phyloP scores from a whole-genome alignment of 2,329 filamentous ascomycete species.

The Sporothrix inflata region DNA sequence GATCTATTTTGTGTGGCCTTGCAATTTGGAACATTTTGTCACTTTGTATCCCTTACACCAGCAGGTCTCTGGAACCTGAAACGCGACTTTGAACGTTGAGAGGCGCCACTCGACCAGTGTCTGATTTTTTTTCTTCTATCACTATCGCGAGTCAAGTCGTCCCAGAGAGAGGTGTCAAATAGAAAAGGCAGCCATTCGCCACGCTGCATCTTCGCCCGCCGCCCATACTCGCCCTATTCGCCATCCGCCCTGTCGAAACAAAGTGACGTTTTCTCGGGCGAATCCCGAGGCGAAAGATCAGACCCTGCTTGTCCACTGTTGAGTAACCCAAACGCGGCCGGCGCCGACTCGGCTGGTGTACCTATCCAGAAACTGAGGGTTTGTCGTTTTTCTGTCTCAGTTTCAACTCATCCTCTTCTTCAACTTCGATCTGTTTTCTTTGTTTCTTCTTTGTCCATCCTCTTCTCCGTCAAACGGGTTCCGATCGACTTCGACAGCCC shows the following conservation, averaged over 20 bases:
- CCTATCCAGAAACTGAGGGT: background rate
- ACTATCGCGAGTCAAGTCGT: background rate
- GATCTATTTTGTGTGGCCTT: background rate
- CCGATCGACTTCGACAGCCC: slow-evolving; percentile 1
- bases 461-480: background rate
- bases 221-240: background rate
- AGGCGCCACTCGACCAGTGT: background rate
- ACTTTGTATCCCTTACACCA: background rate
- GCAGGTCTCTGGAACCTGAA: background rate
- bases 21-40: background rate
- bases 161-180: background rate
- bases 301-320: background rate
- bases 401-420: background rate
- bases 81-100: background rate
- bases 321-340: background rate
- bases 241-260: background rate
- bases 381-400: background rate
- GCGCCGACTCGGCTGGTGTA: background rate
- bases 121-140: background rate
- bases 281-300: background rate
- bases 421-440: background rate
- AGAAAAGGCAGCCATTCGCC: background rate
- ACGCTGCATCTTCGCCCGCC: background rate
- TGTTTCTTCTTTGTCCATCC: background rate
- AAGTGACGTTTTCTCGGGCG: slow-evolving; percentile 10